These are phyloP conservation scores for Leishmania arabica DNA, from an alignment of 208 protist species.

Conservation along the genomic window DNA sequence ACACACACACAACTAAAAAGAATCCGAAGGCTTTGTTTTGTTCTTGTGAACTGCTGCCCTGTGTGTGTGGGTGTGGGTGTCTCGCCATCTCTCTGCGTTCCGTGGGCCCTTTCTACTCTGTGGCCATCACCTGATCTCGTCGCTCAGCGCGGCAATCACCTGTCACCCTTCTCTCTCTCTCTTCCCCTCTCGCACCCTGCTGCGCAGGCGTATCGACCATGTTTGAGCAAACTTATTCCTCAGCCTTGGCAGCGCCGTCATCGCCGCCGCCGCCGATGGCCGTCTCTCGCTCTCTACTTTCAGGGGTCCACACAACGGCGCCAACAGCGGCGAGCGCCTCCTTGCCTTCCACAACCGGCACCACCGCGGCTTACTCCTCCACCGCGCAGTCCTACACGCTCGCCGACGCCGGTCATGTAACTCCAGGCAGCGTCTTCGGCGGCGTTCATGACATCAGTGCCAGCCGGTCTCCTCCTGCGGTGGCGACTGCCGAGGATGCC, in stretches of 20 bases:
- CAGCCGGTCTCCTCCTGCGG: neutral
- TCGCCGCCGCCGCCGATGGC: neutral
- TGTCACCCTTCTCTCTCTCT: no score
- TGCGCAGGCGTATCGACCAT: neutral
- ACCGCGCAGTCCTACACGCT: constrained; percentile 1
- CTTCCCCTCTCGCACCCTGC: neutral
- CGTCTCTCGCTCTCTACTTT: neutral
- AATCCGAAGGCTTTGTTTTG: no score
- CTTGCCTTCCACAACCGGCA: constrained; percentile 7
- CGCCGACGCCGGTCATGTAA: neutral
- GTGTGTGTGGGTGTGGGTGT: neutral
- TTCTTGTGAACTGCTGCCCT: no score
- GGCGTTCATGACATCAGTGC: constrained; percentile 2
- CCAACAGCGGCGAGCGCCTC: neutral
- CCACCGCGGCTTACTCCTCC: constrained; percentile 22
- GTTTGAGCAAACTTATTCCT: neutral
- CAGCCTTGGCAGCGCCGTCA: neutral
- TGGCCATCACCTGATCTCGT: neutral
- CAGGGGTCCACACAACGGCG: constrained; percentile 13
- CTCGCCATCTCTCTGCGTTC: neutral
- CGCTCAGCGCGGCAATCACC: neutral
- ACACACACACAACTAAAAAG: no score
- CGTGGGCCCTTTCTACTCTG: neutral
- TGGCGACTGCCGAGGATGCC: neutral
- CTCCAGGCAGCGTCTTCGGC: constrained; percentile 2